Evolutionary conservation across 176 grass and related monocot species (phyloP), one percentile per base, ranked within the genome.

Genomic region (Aegilops tauschii): DNA sequence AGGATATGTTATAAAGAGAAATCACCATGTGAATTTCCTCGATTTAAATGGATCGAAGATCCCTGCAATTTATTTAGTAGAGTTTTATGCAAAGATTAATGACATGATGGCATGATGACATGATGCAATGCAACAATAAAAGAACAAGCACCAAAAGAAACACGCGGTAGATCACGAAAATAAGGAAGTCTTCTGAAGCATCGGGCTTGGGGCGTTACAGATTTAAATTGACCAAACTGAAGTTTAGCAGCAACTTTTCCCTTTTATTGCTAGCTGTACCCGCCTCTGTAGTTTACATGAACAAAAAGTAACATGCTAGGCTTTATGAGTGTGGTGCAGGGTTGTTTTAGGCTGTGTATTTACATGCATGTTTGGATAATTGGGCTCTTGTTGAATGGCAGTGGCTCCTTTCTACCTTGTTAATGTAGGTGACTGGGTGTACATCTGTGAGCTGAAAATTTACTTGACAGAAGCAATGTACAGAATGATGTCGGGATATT

Each of bases 381-480:
- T 39, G 20, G 7, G 9, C 39, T 40, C 69, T 40, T 83, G 88
- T 20, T 61, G 65, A 79, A 90, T 86, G 30, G 76, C 59, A 67
- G 4, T 72, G 68, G 23, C 25, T 67, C 32, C 29, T 28, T 89
- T 85, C 32, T 82, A 82, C 56, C 83, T 85, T 81, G 50, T 62
- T 79, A 93, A 63, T 92, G 37, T 8, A 40, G 39, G 39, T 9
- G 8, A 9, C 39, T 89, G 95, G 96, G 96, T 98, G 63, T 91
- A 98, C 64, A 98, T 98, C 34, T 95, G 95, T 90, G 93, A 93
- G 37, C 87, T 98, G 72, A 98, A 92, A 91, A 93, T 98, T 86
- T 73, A 95, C 90, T 95, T 98, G 91, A 94, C 91, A 77, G 96
- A 98, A 88, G 80, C 91, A 87, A 95, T 98, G 93, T 98, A 98